These are phyloP conservation scores for Desmodesmus armatus DNA, from an alignment of 139 green algal genomes.

Conservation along the genomic window DNA sequence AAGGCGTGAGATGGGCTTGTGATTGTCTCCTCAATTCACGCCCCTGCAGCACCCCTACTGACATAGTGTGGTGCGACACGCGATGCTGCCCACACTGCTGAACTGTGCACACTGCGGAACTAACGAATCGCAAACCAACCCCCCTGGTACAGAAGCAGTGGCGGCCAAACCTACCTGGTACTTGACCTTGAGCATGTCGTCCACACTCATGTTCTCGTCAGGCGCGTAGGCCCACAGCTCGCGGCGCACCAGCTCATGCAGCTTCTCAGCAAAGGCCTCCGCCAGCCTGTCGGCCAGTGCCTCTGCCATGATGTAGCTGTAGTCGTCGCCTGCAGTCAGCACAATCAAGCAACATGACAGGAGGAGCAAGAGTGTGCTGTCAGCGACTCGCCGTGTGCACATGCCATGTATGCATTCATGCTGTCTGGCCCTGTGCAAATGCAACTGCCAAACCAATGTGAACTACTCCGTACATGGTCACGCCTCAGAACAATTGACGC, in stretches of 20 bases:
- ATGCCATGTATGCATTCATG: too few species aligned
- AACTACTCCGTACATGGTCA: too few species aligned
- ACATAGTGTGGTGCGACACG: too few species aligned
- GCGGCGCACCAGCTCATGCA: slow-evolving; percentile 92
- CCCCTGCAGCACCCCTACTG: too few species aligned
- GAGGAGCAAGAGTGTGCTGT: not conserved
- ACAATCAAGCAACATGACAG: not conserved
- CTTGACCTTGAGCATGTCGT: slow-evolving; percentile 99
- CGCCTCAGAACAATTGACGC: too few species aligned
- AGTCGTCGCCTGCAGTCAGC: slow-evolving; percentile 76
- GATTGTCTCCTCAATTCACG: too few species aligned
- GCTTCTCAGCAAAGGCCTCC: slow-evolving; percentile 96
- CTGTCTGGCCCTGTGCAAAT: too few species aligned
- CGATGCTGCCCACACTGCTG: not conserved
- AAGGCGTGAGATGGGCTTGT: too few species aligned
- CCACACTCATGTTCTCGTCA: slow-evolving; percentile 86
- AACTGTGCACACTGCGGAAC: not conserved
- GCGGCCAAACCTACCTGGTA: too few species aligned
- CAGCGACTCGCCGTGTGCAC: not conserved
- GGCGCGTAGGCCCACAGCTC: slow-evolving; percentile 95
- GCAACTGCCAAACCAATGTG: too few species aligned
- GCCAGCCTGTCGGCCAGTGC: slow-evolving; percentile 97
- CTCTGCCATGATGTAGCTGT: slow-evolving; percentile 99
- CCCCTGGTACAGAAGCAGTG: not conserved
- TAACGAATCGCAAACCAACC: not conserved